Percentiles rank a stretch among this genome's conserved stretches.
Evolutionary conservation across 257 asterid species (phyloP).

Genomic region (Osmanthus fragrans): DNA sequence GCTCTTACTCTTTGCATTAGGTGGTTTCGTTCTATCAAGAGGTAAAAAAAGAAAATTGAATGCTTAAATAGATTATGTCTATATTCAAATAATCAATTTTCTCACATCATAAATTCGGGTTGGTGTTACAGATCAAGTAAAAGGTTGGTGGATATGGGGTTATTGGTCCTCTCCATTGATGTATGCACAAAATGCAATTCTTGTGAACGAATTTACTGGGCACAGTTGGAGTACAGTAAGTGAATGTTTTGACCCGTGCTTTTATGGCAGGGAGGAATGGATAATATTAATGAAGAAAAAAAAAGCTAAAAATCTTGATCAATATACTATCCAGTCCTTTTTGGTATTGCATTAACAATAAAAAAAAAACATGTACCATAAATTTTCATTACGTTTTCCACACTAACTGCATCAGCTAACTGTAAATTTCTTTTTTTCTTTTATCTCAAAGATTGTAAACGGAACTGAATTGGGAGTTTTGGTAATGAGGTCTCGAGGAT

Average conservation of each 20-base stretch:
- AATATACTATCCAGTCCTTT: background rate
- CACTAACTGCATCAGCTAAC: background rate
- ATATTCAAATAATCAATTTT: background rate
- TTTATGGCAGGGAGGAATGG: background rate
- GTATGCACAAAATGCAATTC: constrained; percentile 64
- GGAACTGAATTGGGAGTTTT: constrained; percentile 35
- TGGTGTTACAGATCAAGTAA: constrained; percentile 43
- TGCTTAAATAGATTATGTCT: background rate
- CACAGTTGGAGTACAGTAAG: constrained; percentile 63
- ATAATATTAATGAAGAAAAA: background rate
- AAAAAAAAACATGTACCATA: background rate
- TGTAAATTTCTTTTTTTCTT: background rate
- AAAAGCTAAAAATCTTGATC: background rate
- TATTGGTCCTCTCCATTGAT: constrained; percentile 69
- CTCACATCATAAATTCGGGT: constrained; percentile 6
- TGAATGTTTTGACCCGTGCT: constrained; percentile 3
- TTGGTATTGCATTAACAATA: background rate
- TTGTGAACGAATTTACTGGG: constrained; percentile 62
- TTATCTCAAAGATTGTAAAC: constrained; percentile 16
- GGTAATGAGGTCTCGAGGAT: constrained; percentile 36
- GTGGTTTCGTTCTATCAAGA: constrained; percentile 69
- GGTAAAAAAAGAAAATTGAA: constrained; percentile 37
- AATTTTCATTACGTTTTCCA: background rate
- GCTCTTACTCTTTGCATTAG: constrained; percentile 50
- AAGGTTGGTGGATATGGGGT: constrained; percentile 84